Evolutionary conservation across 805 yeast genomes (phyloP).

Genomic region (Pichia eremophila): DNA sequence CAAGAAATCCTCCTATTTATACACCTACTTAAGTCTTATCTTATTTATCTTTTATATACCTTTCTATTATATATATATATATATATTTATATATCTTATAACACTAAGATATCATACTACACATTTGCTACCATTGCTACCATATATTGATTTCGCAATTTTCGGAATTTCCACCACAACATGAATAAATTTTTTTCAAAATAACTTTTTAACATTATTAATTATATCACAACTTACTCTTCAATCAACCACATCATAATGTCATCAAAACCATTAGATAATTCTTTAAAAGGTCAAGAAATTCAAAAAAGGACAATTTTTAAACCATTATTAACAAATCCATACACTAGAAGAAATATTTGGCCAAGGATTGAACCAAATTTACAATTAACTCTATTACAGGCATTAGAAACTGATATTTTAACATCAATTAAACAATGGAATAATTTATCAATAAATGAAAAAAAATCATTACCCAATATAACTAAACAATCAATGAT

Average conservation of each 20-base stretch:
- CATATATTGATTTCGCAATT: no score
- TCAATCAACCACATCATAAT: background rate
- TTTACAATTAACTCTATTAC: slow-evolving; percentile 23
- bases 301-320: slow-evolving; percentile 40
- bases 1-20: no score
- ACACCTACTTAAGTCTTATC: no score
- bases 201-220: no score
- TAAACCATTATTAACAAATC: slow-evolving; percentile 57
- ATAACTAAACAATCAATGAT: slow-evolving; percentile 12
- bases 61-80: no score
- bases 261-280: background rate
- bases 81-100: no score
- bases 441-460: slow-evolving; percentile 17
- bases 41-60: no score
- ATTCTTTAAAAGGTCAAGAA: slow-evolving; percentile 5
- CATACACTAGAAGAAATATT: slow-evolving; percentile 36
- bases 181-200: no score
- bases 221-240: no score
- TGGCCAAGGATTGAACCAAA: slow-evolving; percentile 35
- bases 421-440: slow-evolving; percentile 12
- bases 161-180: no score
- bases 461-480: slow-evolving; percentile 7
- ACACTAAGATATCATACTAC: no score
- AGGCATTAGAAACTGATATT: slow-evolving; percentile 11
- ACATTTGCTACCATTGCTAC: no score